Percentiles rank a stretch among this genome's conserved stretches.
Evolutionary conservation across 1,139 yeast genomes (phyloP).

Genomic region (Yarrowia galli): DNA sequence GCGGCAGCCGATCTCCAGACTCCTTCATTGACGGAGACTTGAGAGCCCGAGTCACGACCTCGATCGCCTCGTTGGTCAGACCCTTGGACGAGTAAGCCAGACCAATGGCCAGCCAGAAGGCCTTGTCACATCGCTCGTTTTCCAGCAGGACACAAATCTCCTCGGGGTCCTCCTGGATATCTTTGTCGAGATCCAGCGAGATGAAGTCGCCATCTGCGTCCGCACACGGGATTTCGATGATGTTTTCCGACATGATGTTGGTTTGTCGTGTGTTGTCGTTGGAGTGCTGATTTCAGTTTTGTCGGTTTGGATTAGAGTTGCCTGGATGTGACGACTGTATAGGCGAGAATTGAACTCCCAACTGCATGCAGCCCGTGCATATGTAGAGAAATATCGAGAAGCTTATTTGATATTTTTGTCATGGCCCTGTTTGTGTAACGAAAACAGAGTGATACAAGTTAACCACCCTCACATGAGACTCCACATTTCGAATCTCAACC

Average conservation of each 20-base stretch:
- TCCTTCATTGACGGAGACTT: constrained; percentile 47
- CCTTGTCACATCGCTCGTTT: constrained; percentile 76
- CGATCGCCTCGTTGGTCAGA: constrained; percentile 66
- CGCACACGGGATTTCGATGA: constrained; percentile 54
- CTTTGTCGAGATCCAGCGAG: constrained; percentile 60
- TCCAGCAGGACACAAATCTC: constrained; percentile 80
- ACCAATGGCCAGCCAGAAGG: constrained; percentile 86
- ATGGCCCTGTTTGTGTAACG: too few relatives aligned
- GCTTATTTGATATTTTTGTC: background rate
- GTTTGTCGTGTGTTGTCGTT: background rate
- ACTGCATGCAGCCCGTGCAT: background rate
- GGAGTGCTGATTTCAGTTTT: background rate
- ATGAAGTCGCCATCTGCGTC: constrained; percentile 53
- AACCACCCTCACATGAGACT: constrained; percentile 52
- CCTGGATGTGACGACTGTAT: too few relatives aligned
- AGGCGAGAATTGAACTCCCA: background rate
- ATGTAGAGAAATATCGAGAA: background rate
- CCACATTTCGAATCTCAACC: constrained; percentile 75
- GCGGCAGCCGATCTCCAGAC: constrained; percentile 56
- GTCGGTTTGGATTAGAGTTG: background rate
- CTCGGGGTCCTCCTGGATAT: constrained; percentile 86
- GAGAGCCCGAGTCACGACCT: constrained; percentile 69
- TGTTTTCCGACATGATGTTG: constrained; percentile 42
- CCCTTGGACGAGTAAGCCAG: constrained; percentile 75
- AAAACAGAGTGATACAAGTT: too few relatives aligned